phyloP scores from a whole-genome alignment of 768 basidiomycete species.

The Tylopilus intermedius region DNA sequence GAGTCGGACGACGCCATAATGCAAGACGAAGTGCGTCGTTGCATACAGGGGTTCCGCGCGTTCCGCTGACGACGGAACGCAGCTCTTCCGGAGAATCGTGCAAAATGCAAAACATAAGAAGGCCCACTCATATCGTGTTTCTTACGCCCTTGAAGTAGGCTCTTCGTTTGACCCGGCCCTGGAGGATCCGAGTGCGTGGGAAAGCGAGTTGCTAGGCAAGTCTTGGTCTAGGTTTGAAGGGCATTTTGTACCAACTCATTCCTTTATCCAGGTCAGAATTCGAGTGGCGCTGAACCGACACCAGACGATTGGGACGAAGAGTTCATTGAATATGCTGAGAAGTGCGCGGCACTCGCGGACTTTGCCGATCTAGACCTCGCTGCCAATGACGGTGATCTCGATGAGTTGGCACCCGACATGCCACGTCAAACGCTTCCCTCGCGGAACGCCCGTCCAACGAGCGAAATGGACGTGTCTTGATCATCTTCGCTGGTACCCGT shows the following conservation, averaged over 20 bases:
- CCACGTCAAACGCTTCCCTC: background rate
- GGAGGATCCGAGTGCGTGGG: constrained; percentile 61
- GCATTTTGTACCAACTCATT: constrained; percentile 1
- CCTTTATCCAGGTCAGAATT: background rate
- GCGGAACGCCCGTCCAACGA: background rate
- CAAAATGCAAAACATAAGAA: constrained; percentile 46
- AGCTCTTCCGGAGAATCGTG: constrained; percentile 69
- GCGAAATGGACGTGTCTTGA: constrained; percentile 28
- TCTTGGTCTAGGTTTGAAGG: constrained; percentile 12
- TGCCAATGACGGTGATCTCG: constrained; percentile 20
- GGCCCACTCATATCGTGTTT: constrained; percentile 53
- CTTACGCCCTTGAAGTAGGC: constrained; percentile 64
- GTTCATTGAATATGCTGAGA: constrained; percentile 55
- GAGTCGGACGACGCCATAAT: constrained; percentile 54
- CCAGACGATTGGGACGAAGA: constrained; percentile 54
- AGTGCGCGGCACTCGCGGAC: constrained; percentile 40
- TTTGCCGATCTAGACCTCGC: constrained; percentile 41
- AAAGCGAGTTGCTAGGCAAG: constrained; percentile 47
- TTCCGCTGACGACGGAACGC: constrained; percentile 9
- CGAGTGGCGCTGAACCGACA: constrained; percentile 20
- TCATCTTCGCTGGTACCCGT: background rate
- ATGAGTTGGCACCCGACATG: constrained; percentile 8
- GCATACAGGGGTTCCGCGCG: background rate
- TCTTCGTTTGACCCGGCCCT: constrained; percentile 73
- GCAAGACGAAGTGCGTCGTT: constrained; percentile 50